Evolutionary conservation across 139 green algal species (phyloP), one percentile per base, ranked within the genome.

Genomic region (Micractinium sp.): DNA sequence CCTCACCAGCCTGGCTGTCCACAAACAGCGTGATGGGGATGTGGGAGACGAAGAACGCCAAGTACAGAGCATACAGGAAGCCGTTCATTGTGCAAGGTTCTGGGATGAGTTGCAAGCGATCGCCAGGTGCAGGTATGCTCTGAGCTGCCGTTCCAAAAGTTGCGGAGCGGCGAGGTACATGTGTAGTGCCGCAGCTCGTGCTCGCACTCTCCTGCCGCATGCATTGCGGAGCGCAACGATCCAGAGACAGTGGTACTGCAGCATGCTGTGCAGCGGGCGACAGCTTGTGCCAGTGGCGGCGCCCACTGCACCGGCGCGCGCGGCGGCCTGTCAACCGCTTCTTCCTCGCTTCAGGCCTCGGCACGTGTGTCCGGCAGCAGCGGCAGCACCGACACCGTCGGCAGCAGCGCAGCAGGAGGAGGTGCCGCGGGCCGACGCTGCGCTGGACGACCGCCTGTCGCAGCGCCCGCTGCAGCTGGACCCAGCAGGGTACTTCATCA

Each of bases 1-100:
- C 19, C 90, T 81, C 60, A 94, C 93, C 89, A 22, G 89, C 92
- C 81, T 98, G 95, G 3, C 78, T 85, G 81, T 97, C 95, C 31
- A 97, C 76, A 1, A 97, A 82, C 3, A 98, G n/a, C 0, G 95
- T 97, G 27, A 93, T 96, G 15, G 95, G 95, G 69, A 97, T 97
- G 85, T 97, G 95, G 23, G 91, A 87, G 35, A 92, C 23, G 61
- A 97, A 96, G 86, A 95, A 97, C 2, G 90, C 23, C 13, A 94
- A 67, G 47, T 91, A 83, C 1, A 95, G 13, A 5, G 91, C 12
- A 41, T 95, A 89, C 12, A 91, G 38, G 14, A 82, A 27, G 12
- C 20, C 3, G 39, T 81, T 82, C 84, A 88, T 88, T 1, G 36
- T 80, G 38, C 5, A 5, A 56, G 47, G 5, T 5, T 56, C 9